Percentiles rank a stretch among this genome's conserved stretches.
Evolutionary conservation across 495 filamentous ascomycete species (phyloP).

Genomic region (Pseudomonodictys pantanalensis): DNA sequence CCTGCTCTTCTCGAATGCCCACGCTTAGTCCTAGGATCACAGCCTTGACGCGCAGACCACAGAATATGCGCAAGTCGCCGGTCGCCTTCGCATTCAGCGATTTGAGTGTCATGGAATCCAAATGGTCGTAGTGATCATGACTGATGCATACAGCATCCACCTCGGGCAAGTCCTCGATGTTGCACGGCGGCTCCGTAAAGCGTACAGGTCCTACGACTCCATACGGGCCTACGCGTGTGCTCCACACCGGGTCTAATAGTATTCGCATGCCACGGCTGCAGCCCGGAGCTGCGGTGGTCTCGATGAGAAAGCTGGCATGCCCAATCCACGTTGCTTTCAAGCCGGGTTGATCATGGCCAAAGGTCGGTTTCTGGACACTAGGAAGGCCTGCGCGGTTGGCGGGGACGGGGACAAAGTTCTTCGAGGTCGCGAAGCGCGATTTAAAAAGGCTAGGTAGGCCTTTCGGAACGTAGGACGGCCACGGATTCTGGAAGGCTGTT

Average conservation of each 20-base stretch:
- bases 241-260: constrained; percentile 57
- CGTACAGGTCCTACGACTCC: constrained; percentile 50
- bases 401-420: constrained; percentile 44
- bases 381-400: constrained; percentile 35
- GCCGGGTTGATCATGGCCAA: constrained; percentile 32
- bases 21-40: constrained; percentile 40
- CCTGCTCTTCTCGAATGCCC: constrained; percentile 43
- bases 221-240: constrained; percentile 48
- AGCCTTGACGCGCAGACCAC: constrained; percentile 43
- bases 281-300: constrained; percentile 37
- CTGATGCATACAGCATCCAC: constrained; percentile 51
- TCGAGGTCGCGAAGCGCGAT: constrained; percentile 31
- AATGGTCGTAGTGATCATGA: constrained; percentile 56
- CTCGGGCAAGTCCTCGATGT: constrained; percentile 47
- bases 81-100: constrained; percentile 39
- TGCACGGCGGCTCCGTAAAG: constrained; percentile 51
- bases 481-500: constrained; percentile 53
- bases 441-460: constrained; percentile 28
- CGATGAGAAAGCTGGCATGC: constrained; percentile 51
- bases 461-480: constrained; percentile 48
- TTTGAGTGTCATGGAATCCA: constrained; percentile 46
- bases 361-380: constrained; percentile 39
- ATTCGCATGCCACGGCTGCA: constrained; percentile 40
- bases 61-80: constrained; percentile 45
- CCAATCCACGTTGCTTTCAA: constrained; percentile 53